Evolutionary conservation across 176 grass and related monocot genomes (phyloP).

Genomic region (Poa annua): DNA sequence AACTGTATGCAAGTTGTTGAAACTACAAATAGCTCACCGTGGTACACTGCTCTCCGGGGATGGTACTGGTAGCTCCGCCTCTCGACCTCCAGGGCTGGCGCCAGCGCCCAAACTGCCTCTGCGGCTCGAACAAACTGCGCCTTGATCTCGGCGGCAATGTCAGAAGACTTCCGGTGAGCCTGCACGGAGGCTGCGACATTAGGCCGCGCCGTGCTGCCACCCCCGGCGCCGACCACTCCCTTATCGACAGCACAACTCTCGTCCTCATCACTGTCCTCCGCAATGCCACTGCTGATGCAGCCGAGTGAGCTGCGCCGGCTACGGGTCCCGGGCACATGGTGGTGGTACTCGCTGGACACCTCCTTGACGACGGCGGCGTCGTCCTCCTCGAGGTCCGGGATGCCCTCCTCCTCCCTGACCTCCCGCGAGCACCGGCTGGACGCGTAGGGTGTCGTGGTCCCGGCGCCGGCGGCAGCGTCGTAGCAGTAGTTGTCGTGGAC

Average conservation of each 20-base stretch:
- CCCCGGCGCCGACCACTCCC: slow-evolving; percentile 39
- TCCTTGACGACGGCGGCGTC: slow-evolving; percentile 61
- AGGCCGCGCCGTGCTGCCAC: slow-evolving; percentile 12
- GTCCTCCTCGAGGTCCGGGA: slow-evolving; percentile 89
- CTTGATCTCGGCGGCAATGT: slow-evolving; percentile 64
- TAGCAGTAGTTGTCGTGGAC: slow-evolving; percentile 57
- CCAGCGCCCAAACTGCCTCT: slow-evolving; percentile 41
- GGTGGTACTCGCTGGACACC: slow-evolving; percentile 49
- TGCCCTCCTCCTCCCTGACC: slow-evolving; percentile 88
- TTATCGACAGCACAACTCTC: slow-evolving; percentile 52
- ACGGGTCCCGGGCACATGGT: slow-evolving; percentile 30
- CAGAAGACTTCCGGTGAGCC: slow-evolving; percentile 14
- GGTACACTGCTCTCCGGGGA: slow-evolving; percentile 67
- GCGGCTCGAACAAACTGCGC: slow-evolving; percentile 63
- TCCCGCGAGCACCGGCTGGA: slow-evolving; percentile 75
- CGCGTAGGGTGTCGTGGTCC: slow-evolving; percentile 43
- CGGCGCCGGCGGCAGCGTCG: neutral
- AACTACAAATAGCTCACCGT: slow-evolving; percentile 53
- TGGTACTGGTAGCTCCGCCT: slow-evolving; percentile 67
- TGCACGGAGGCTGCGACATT: slow-evolving; percentile 4
- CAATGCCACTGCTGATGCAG: slow-evolving; percentile 36
- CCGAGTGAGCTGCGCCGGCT: slow-evolving; percentile 45
- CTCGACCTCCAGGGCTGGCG: slow-evolving; percentile 70
- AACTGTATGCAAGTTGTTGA: neutral
- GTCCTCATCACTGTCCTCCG: neutral